These are phyloP conservation scores for Glonium stellatum DNA, from an alignment of 495 filamentous ascomycete species.

Conservation along the genomic window DNA sequence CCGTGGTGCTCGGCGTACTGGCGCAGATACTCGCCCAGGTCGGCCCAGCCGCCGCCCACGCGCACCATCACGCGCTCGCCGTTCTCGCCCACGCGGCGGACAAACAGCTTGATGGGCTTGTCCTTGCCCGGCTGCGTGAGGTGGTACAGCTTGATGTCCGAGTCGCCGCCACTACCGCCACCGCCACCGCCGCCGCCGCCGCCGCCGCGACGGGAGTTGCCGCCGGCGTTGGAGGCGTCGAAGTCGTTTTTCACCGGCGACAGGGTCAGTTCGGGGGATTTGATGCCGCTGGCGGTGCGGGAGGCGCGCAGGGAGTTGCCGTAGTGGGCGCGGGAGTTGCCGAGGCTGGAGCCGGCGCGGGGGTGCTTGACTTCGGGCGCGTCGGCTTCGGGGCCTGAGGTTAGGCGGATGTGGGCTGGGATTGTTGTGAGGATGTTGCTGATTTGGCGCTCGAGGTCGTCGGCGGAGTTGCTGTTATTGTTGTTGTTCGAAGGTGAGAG, in stretches of 20 bases:
- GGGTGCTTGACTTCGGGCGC: conserved; percentile 15
- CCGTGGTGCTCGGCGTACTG: conserved; percentile 90
- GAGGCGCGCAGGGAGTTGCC: conserved; percentile 19
- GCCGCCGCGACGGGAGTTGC: conserved; percentile 2
- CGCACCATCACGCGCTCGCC: conserved; percentile 96
- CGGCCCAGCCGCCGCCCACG: conserved; percentile 93
- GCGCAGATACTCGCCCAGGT: conserved; percentile 87
- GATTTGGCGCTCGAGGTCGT: conserved; percentile 79
- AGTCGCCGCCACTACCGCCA: conserved; percentile 27
- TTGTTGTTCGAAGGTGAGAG: neutral
- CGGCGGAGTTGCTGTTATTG: conserved; percentile 21
- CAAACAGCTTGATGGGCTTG: conserved; percentile 84
- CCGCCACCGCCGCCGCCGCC: neutral
- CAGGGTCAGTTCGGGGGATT: conserved; percentile 28
- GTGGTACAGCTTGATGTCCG: conserved; percentile 85
- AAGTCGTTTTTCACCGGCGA: conserved; percentile 21
- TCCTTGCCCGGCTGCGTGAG: conserved; percentile 76
- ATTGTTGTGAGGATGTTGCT: conserved; percentile 74
- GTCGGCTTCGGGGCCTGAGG: conserved; percentile 44
- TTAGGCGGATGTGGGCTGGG: conserved; percentile 71
- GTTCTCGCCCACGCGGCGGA: conserved; percentile 80
- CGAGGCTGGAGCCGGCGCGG: conserved; percentile 7
- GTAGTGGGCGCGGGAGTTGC: conserved; percentile 13
- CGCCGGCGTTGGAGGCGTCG: conserved; percentile 12
- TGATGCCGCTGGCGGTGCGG: conserved; percentile 20